Evolutionary conservation across 371 early-diverging fungal species (phyloP).

Genomic region (Basidiobolus meristosporus): DNA sequence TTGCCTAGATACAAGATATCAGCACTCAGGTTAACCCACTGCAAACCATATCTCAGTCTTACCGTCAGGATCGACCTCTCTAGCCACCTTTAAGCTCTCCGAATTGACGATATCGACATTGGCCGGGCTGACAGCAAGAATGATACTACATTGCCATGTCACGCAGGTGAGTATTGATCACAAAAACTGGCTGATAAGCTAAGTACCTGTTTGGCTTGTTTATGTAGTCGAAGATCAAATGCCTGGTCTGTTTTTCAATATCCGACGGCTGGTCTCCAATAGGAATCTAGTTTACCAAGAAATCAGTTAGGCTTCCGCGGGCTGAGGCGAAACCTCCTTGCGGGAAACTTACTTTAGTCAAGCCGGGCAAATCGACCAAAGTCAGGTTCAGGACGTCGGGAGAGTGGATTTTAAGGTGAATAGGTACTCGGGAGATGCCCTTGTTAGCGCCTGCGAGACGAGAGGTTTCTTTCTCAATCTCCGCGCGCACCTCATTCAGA

Average conservation of each 20-base stretch:
- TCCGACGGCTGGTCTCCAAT: conserved; percentile 70
- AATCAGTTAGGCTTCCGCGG: not conserved
- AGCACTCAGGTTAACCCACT: not conserved
- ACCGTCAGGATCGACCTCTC: conserved; percentile 79
- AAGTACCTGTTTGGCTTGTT: conserved; percentile 64
- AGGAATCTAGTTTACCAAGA: conserved; percentile 12
- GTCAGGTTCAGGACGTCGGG: conserved; percentile 79
- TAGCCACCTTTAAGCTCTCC: conserved; percentile 80
- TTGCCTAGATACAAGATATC: conserved; percentile 13
- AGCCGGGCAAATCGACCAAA: conserved; percentile 85
- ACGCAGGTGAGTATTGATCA: conserved; percentile 6
- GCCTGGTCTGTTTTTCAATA: conserved; percentile 75
- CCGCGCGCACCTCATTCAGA: conserved; percentile 64
- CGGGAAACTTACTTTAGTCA: conserved; percentile 46
- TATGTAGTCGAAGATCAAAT: conserved; percentile 68
- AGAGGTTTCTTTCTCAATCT: conserved; percentile 79
- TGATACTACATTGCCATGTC: conserved; percentile 26
- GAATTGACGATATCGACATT: conserved; percentile 86
- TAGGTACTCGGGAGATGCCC: conserved; percentile 68
- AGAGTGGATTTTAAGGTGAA: conserved; percentile 74
- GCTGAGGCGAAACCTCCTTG: not conserved
- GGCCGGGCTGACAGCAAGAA: conserved; percentile 87
- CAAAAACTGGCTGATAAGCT: not conserved
- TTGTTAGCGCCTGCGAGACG: conserved; percentile 75
- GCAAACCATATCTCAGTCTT: not conserved